Evolutionary conservation across 805 yeast genomes (phyloP), one percentile per base, ranked within the genome.

Genomic region (Cyberlindnera lachancei): DNA sequence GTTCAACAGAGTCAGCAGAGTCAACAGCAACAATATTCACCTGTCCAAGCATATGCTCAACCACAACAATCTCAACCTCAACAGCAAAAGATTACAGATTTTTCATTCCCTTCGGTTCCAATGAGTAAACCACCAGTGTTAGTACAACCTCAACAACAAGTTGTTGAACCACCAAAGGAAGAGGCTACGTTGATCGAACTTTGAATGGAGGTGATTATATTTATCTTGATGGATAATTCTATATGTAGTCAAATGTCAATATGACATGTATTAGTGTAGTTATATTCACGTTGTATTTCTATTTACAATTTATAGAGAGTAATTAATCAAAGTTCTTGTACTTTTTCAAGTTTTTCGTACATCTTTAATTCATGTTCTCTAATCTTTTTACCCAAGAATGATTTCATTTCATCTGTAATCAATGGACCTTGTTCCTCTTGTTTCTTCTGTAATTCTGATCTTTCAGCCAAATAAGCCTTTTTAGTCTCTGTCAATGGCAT

Each of bases 401-500:
- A 69, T 56, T 72, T 64, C 46, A 73, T 58, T 47, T 75, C 81
- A 22, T 65, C 64, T 7, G 75, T 61, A 49, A 75, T 55, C 34
- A 50, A 47, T n/a, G n/a, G n/a, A 20, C 44, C 46, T 44, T 58
- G 58, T 21, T 55, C 52, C 50, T 48, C 46, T 14, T 61, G 61
- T 42, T 73, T 73, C 42, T 66, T 50, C n/a, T n/a, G n/a, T n/a
- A n/a, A n/a, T 33, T 55, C 51, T 27, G 54, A 50, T 54, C 68
- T 66, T 57, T 79, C 84, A 21, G 69, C 67, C 50, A 73, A 61
- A 59, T 68, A 72, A 9, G 76, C 75, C 60, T 69, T 69, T 64
- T 77, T 80, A 22, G 67, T 66, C 28, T 66, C 74, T 10, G 83
- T 66, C 40, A 73, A 57, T 29, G 95, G 95, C 92, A 85, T 85